Evolutionary conservation across 768 basidiomycete genomes (phyloP).

Genomic region (Nevesoporus exiguus): DNA sequence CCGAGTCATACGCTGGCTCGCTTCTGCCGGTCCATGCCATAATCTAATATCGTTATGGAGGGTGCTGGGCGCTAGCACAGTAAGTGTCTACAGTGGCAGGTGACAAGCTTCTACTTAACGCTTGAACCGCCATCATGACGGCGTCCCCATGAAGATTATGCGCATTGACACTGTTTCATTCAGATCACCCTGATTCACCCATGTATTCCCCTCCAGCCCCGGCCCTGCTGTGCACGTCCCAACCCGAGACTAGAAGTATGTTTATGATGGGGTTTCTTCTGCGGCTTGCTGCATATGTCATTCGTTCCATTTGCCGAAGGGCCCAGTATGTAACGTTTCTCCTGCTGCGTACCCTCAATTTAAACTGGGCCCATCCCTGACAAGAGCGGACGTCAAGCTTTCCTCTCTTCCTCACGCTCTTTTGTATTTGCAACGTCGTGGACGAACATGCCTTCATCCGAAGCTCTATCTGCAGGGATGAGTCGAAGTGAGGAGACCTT

Average conservation of each 20-base stretch:
- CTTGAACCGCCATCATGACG: no score
- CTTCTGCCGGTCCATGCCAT: background rate
- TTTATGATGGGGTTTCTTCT: background rate
- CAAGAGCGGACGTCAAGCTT: background rate
- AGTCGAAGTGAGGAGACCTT: slow-evolving; percentile 3
- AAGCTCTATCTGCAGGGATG: background rate
- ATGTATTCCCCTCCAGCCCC: background rate
- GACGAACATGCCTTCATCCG: slow-evolving; percentile 14
- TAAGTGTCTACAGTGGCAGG: background rate
- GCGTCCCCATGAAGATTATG: background rate
- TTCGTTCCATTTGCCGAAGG: background rate
- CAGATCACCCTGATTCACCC: no score
- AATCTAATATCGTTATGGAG: background rate
- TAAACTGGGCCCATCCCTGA: background rate
- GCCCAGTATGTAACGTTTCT: background rate
- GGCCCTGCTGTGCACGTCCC: background rate
- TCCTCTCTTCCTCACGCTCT: background rate
- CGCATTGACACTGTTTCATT: background rate
- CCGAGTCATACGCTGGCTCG: no score
- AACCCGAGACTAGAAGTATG: background rate
- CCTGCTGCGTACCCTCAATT: background rate
- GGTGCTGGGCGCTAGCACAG: background rate
- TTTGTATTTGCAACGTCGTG: background rate
- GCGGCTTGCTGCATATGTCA: background rate
- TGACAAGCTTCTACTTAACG: background rate